A percentile compares a stretch with the other conserved stretches of the same genome.
Evolutionary conservation across 2,329 filamentous ascomycete genomes (phyloP).

Genomic region (Fusarium vanettenii): DNA sequence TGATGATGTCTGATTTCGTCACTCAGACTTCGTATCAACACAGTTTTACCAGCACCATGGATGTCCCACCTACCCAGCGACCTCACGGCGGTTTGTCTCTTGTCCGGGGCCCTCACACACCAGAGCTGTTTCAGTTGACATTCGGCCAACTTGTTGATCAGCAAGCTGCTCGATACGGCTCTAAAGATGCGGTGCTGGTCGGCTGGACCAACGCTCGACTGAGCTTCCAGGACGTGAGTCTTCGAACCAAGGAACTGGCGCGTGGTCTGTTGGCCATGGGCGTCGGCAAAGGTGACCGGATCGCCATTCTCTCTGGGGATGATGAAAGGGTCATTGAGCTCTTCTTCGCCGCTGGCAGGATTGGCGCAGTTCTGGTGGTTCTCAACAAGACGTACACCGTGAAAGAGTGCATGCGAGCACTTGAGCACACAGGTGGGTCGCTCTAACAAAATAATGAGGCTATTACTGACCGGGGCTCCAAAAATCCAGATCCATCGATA

Average conservation of each 20-base stretch:
- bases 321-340: not conserved
- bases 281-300: not conserved
- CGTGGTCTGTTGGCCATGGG: not conserved
- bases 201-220: not conserved
- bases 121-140: not conserved
- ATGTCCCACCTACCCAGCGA: not conserved
- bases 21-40: not conserved
- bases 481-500: not conserved
- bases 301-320: not conserved
- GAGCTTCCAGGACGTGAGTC: not conserved
- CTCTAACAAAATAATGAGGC: rapidly evolving
- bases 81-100: not conserved
- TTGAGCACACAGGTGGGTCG: not conserved
- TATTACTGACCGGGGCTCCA: not conserved
- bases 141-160: not conserved
- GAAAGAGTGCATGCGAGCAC: not conserved
- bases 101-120: not conserved
- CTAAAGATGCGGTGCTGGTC: not conserved
- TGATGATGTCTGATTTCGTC: not conserved
- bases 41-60: not conserved
- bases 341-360: not conserved
- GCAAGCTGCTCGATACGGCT: not conserved
- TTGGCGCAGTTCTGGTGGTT: not conserved
- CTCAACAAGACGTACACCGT: not conserved
- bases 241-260: not conserved